phyloP scores from a whole-genome alignment of 2,329 filamentous ascomycete species.

The Beauveria australis region DNA sequence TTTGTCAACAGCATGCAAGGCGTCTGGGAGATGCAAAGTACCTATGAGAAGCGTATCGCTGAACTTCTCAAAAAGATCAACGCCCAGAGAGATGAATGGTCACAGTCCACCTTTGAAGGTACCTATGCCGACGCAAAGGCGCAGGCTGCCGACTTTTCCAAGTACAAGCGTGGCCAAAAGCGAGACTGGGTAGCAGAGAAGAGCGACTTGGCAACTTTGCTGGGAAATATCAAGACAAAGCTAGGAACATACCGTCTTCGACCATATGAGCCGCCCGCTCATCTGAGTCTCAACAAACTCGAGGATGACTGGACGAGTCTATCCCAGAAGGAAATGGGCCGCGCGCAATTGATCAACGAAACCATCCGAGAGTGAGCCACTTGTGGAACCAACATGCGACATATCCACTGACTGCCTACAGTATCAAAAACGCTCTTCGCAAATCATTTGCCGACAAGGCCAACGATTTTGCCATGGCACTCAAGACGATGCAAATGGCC shows the following conservation, averaged over 20 bases:
- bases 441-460: slow-evolving; percentile 95
- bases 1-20: slow-evolving; percentile 99
- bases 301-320: slow-evolving; percentile 75
- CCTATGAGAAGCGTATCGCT: slow-evolving; percentile 85
- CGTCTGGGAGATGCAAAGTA: slow-evolving; percentile 98
- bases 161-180: slow-evolving; percentile 88
- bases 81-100: slow-evolving; percentile 68
- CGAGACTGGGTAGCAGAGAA: slow-evolving; percentile 96
- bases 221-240: slow-evolving; percentile 99
- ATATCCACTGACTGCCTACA: slow-evolving; percentile 20
- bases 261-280: slow-evolving; percentile 81
- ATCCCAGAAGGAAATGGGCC: slow-evolving; percentile 74
- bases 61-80: slow-evolving; percentile 69
- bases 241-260: slow-evolving; percentile 87
- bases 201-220: slow-evolving; percentile 82
- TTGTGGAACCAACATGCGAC: background rate
- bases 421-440: slow-evolving; percentile 90
- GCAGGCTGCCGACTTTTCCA: slow-evolving; percentile 71
- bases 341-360: slow-evolving; percentile 93
- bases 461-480: slow-evolving; percentile 90
- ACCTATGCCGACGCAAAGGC: slow-evolving; percentile 89
- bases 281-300: slow-evolving; percentile 72
- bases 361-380: slow-evolving; percentile 78
- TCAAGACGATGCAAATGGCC: slow-evolving; percentile 89
- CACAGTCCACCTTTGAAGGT: slow-evolving; percentile 73